Evolutionary conservation across 805 yeast species (phyloP), one percentile per base, ranked within the genome.

Genomic region (Saccharomycopsis capsularis): DNA sequence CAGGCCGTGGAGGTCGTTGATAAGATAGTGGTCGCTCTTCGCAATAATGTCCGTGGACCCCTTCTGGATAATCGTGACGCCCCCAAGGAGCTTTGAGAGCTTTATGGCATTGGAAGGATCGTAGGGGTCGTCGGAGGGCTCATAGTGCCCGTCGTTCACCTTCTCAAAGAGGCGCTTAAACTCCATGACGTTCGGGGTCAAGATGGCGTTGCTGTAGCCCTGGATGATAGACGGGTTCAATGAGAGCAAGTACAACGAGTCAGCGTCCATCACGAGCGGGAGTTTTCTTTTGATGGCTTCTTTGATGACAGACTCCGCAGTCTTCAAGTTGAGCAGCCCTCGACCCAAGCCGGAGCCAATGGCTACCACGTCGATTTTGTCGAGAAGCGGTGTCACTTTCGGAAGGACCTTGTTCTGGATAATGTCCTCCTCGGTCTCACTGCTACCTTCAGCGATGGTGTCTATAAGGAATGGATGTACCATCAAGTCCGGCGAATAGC

Each of bases 261-360:
- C 99, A 0, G 98, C 99, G 63, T 93, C 99, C 41, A 93, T 63
- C 2, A 93, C 79, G 3, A 93, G 66, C 0, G 96, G 95, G 37
- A 81, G 68, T 34, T 75, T 67, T 40, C 79, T 68, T 21, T 71
- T 67, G 57, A 70, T 76, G 42, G 83, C 73, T 53, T 78, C 79
- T 44, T 69, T 69, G 39, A 89, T 70, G 19, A 87, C 72, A 27
- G 70, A 60, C n/a, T 71, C 71, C 50, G 84, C 71, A 1, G 83
- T 74, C 43, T 72, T 69, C 46, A 82, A 63, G 87, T 88, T 82
- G 32, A 75, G 59, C 3, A 65, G 63, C 61, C 89, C 95, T 43
- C 99, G 70, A 0, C 99, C 99, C 51, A 90, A 74, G 0, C 98
- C 99, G 0, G 98, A 98, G 0, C 98, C 98, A 35, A 91, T 73